Percentiles rank a stretch among this genome's conserved stretches.
phyloP scores from a whole-genome alignment of 768 basidiomycete species.

The Boletellus emodensis region DNA sequence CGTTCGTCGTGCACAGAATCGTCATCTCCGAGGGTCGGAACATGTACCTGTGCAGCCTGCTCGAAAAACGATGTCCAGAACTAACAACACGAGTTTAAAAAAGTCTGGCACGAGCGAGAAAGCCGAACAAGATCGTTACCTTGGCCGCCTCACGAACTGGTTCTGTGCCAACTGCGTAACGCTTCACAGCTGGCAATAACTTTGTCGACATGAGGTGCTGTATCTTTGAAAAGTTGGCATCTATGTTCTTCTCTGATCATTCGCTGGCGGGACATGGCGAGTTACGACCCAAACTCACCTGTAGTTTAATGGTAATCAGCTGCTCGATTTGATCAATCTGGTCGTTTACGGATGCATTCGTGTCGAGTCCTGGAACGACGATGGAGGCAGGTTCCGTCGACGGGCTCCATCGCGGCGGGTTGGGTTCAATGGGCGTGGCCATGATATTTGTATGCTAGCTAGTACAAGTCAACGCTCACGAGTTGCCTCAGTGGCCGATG shows the following conservation, averaged over 20 bases:
- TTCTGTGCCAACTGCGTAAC: slow-evolving; percentile 82
- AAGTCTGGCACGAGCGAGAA: background rate
- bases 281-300: slow-evolving; percentile 43
- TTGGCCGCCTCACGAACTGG: slow-evolving; percentile 88
- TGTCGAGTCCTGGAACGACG: slow-evolving; percentile 68
- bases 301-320: slow-evolving; percentile 86
- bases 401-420: slow-evolving; percentile 65
- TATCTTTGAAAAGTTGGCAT: slow-evolving; percentile 89
- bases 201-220: slow-evolving; percentile 79
- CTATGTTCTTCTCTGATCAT: slow-evolving; percentile 62
- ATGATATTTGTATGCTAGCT: too few relatives aligned
- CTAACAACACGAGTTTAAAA: slow-evolving; percentile 35
- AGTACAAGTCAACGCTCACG: too few relatives aligned
- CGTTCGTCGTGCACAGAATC: slow-evolving; percentile 52
- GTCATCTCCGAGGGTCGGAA: slow-evolving; percentile 69
- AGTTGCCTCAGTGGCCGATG: too few relatives aligned
- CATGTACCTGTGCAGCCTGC: slow-evolving; percentile 82
- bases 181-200: slow-evolving; percentile 84
- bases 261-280: slow-evolving; percentile 3
- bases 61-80: slow-evolving; percentile 99
- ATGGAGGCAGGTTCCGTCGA: slow-evolving; percentile 61
- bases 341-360: slow-evolving; percentile 61
- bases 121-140: slow-evolving; percentile 41
- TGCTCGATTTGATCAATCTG: slow-evolving; percentile 97
- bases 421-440: slow-evolving; percentile 52